Conservation (phyloP, 1,139 yeast species). For the Diutina mesorugosa region DNA sequence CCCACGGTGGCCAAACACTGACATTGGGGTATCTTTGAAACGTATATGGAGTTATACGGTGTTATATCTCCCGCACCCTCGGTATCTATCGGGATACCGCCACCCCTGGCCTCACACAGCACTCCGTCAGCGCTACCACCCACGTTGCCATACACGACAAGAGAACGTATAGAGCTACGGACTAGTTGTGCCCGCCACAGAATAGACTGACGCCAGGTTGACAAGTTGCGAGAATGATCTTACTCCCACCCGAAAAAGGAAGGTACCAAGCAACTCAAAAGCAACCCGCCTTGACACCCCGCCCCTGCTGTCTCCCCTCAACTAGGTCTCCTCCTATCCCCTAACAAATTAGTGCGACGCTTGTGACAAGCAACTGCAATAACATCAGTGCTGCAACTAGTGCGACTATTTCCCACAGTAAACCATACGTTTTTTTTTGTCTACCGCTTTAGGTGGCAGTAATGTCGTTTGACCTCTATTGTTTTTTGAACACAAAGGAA, state of each 20-base stretch:
- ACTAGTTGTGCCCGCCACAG: not conserved
- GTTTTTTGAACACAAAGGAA: not conserved
- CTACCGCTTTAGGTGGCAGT: not conserved
- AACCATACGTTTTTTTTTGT: too few species aligned
- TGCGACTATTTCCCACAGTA: too few species aligned
- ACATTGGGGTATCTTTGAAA: not conserved
- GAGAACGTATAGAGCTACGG: not conserved
- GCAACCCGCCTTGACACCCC: too few species aligned
- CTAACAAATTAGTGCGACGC: too few species aligned
- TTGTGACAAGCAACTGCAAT: too few species aligned
- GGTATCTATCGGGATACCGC: not conserved
- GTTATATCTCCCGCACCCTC: not conserved
- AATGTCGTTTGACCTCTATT: not conserved
- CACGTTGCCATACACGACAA: not conserved
- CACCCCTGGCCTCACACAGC: not conserved
- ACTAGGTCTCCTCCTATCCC: too few species aligned
- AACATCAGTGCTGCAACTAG: too few species aligned
- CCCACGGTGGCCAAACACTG: constrained; percentile 28
- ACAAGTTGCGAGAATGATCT: too few species aligned
- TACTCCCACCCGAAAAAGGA: too few species aligned
- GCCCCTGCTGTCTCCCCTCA: too few species aligned
- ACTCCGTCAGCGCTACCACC: not conserved
- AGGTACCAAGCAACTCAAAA: too few species aligned
- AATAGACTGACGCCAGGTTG: too few species aligned
- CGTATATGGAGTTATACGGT: not conserved